Base-by-base conservation (phyloP, 352 stramenopile species). In the Pythium scleroteichum region DNA sequence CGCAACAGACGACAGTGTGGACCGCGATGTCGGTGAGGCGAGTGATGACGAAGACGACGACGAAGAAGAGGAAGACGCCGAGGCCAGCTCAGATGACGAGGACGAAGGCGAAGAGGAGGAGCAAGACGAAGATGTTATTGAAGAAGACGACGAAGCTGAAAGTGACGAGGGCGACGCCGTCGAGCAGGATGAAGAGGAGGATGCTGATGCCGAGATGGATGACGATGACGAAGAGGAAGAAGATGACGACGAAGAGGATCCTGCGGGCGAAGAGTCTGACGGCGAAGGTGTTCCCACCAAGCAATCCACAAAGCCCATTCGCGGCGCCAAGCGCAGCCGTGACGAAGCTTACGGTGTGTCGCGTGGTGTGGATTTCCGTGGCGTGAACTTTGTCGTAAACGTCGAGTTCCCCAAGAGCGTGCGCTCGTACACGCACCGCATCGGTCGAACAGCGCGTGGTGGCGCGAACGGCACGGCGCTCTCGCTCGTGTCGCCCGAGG, bases 341-440 rank as follows among this genome's bases (percentile, higher is more conserved):
- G 94, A 98, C 71, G 80, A 90, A 49, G 82, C 94, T 42, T 99
- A 99, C 73, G 97, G 97, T 32, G 95, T 99, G 5, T 94, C 94
- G 9, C 93, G 98, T 64, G 98, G 98, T 59, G 86, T 99, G 41
- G 98, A 99, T 66, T 99, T 99, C 81, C 87, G 94, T 32, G 94
- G 92, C 59, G 97, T 99, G 29, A 97, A 91, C 24, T 99, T 99
- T 76, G 98, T 99, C 32, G 87, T 99, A 60, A 99, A 99, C 76
- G 94, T 99, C 19, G 97, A 99, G 68, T 98, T 99, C 65, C 97
- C 98, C 2, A 82, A 84, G 23, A 98, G 93, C 55, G 73, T 96
- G 22, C 79, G 89, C 56, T 96, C 95, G 24, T 99, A 99, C 76
- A 98, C 94, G 27, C 98, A 99, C 81, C 90, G 97, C 44, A 97